These are phyloP conservation scores for Kazachstania kunashirensis DNA, from an alignment of 805 yeast species.

Conservation along the genomic window DNA sequence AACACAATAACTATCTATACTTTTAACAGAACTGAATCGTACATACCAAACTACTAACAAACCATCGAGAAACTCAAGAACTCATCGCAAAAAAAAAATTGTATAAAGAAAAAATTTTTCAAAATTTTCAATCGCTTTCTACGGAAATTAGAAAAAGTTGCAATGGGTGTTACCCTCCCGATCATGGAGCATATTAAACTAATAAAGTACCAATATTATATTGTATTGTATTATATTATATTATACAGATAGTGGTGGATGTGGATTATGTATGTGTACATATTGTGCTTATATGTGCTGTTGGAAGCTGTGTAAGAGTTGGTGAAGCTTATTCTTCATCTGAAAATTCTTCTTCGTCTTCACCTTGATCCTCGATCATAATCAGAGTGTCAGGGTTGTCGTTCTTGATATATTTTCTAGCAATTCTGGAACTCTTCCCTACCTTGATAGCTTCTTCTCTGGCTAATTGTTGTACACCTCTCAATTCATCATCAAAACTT, in stretches of 20 bases:
- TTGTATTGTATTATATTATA: no score
- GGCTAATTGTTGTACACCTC: conserved; percentile 45
- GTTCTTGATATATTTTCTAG: conserved; percentile 54
- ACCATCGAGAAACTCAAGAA: no score
- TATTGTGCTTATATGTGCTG: no score
- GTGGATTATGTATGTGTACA: no score
- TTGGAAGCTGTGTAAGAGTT: no score
- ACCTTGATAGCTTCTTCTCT: conserved; percentile 42
- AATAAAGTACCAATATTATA: no score
- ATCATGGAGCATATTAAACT: no score
- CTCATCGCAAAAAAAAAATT: conserved; percentile 9
- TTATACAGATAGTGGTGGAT: no score
- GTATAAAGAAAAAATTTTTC: conserved; percentile 2
- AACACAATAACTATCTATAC: no score
- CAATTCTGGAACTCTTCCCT: conserved; percentile 63
- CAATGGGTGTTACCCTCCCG: no score
- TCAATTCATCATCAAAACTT: conserved; percentile 52
- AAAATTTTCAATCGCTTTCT: conserved; percentile 2
- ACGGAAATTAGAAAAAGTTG: background rate
- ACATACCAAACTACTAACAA: no score
- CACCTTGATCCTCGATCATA: conserved; percentile 55
- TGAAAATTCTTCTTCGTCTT: conserved; percentile 42
- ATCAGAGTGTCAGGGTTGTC: conserved; percentile 45
- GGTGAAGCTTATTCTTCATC: conserved; percentile 9
- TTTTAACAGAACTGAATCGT: no score